phyloP scores from a whole-genome alignment of 257 asterid species.

The Fraxinus excelsior region DNA sequence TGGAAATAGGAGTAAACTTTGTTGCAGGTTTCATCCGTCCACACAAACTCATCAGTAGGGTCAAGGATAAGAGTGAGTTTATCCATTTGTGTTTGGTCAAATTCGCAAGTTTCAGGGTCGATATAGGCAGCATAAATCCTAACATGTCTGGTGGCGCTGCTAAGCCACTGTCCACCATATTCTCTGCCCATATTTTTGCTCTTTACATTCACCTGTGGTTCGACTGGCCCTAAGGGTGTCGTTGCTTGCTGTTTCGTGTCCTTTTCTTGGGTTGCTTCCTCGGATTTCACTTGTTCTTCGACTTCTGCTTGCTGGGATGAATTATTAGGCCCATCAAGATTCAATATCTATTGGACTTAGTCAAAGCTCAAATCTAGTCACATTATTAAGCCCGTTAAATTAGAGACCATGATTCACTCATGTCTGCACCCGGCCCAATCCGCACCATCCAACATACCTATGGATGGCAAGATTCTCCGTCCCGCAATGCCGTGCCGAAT shows the following conservation, averaged over 20 bases:
- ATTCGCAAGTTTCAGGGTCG: slow-evolving; percentile 76
- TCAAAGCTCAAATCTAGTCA: no score
- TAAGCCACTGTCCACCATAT: slow-evolving; percentile 88
- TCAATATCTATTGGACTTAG: no score
- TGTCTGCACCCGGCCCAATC: no score
- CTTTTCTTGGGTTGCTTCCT: slow-evolving; percentile 23
- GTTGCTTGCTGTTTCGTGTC: slow-evolving; percentile 25
- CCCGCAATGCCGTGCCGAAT: no score
- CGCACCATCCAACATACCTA: no score
- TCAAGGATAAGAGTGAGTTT: slow-evolving; percentile 86
- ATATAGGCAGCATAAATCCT: slow-evolving; percentile 82
- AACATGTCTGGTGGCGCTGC: slow-evolving; percentile 79
- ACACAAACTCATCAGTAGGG: slow-evolving; percentile 81
- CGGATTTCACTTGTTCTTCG: slow-evolving; percentile 35
- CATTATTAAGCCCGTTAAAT: no score
- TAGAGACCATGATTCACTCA: no score
- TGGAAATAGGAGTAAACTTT: slow-evolving; percentile 83
- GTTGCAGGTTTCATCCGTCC: slow-evolving; percentile 73
- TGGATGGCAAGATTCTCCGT: no score
- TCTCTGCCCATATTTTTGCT: slow-evolving; percentile 73
- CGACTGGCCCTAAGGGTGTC: slow-evolving; percentile 61
- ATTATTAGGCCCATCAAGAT: no score
- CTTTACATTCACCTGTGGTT: slow-evolving; percentile 59
- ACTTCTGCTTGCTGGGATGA: slow-evolving; percentile 58
- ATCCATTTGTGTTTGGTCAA: slow-evolving; percentile 84